Percentiles rank a stretch among this genome's conserved stretches.
Conservation (phyloP, 129 eudicot genomes). For the Flaveria trinervia region DNA sequence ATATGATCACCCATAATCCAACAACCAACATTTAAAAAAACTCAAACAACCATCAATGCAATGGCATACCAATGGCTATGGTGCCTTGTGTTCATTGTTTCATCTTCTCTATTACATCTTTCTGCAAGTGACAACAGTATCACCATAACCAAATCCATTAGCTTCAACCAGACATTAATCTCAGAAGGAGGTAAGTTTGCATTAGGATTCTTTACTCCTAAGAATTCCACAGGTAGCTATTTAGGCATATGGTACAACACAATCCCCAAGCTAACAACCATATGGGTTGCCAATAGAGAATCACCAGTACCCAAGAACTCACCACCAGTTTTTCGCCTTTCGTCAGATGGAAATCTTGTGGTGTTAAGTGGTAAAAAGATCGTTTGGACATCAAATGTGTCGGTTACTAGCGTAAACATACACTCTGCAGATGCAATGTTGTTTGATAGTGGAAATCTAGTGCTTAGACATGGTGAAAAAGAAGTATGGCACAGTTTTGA, state of each 20-base stretch:
- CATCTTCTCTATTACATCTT: conserved; percentile 19
- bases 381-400: conserved; percentile 55
- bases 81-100: conserved; percentile 26
- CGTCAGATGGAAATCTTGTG: conserved; percentile 50
- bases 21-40: neutral
- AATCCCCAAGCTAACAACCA: conserved; percentile 34
- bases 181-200: conserved; percentile 48
- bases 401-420: neutral
- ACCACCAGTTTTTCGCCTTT: conserved; percentile 41
- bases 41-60: conserved; percentile 17
- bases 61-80: conserved; percentile 22
- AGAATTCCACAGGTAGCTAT: conserved; percentile 44
- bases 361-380: conserved; percentile 34
- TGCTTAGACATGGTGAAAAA: conserved; percentile 41
- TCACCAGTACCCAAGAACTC: conserved; percentile 42
- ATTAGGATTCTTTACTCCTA: conserved; percentile 58
- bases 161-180: conserved; percentile 38
- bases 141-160: conserved; percentile 34
- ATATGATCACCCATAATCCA: neutral
- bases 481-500: conserved; percentile 67
- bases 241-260: conserved; percentile 57
- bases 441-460: conserved; percentile 50
- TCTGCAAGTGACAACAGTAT: conserved; percentile 36
- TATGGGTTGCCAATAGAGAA: conserved; percentile 77
- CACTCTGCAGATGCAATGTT: conserved; percentile 43